Evolutionary conservation across 345 rosid species (phyloP), one percentile per base, ranked within the genome.

Genomic region (Limnanthes douglasii): DNA sequence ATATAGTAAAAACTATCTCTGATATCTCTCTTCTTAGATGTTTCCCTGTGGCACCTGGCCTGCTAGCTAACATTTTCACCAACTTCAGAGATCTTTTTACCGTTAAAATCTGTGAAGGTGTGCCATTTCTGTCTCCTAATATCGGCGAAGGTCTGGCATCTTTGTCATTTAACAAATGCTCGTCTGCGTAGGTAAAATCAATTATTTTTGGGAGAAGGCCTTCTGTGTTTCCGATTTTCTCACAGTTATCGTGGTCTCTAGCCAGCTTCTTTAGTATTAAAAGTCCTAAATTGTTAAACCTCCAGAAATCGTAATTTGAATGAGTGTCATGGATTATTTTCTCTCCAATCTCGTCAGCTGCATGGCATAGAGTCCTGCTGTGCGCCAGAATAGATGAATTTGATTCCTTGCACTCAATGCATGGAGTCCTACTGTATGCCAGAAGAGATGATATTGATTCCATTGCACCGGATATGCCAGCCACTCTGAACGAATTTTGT

Each of bases 371-470:
- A 32, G 18, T 37, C 56, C 97, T 46, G 0, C 50, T 66, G 12
- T 41, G 68, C 37, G 75, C 81, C 13, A 88, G 69, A 41, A 86
- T 67, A 16, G 95, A 82, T 19, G 95, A 82, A 37, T 82, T 83
- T 4, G 97, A 86, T 53, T 86, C 93, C 88, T 73, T 59, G 88
- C 79, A 0, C 88, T 83, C 3, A 78, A 72, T 27, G 21, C 66
- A 34, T 0, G 53, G 61, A 32, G 18, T 37, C 56, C 97, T 46
- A 0, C 50, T 66, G 12, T 41, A 68, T 39, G 75, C 81, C 13
- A 88, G 69, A 41, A 86, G 69, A 16, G 95, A 82, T 19, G 95
- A 82, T 38, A 86, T 83, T 4, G 97, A 86, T 53, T 86, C 93
- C 88, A 86, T 65, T 6, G 95, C 85, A 0, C 95, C 97, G 7